Conservation (phyloP, 805 yeast genomes). For the Barnettozyma sp. region DNA sequence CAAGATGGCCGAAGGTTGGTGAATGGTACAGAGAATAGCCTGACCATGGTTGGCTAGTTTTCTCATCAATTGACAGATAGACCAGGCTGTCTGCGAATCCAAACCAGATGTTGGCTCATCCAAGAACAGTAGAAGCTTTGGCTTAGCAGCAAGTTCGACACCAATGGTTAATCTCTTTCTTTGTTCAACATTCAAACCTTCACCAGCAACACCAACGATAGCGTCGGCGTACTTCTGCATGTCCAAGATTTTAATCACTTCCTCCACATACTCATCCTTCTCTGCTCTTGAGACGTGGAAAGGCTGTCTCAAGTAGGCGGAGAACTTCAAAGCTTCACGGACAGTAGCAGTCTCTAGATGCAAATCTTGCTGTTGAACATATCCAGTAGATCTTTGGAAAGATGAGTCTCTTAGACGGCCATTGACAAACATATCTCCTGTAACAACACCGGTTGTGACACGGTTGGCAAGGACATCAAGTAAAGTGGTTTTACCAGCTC, state of each 20-base stretch:
- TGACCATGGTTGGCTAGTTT: conserved; percentile 54
- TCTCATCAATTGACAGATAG: conserved; percentile 53
- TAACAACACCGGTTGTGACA: conserved; percentile 60
- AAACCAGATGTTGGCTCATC: conserved; percentile 68
- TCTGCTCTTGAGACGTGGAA: conserved; percentile 41
- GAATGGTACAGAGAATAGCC: conserved; percentile 68
- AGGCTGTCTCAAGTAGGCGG: conserved; percentile 66
- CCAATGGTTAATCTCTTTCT: conserved; percentile 61
- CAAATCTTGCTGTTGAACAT: conserved; percentile 72
- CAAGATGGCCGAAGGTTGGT: conserved; percentile 78
- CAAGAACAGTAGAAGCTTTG: conserved; percentile 49
- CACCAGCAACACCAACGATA: conserved; percentile 67
- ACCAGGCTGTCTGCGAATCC: conserved; percentile 64
- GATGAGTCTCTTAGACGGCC: conserved; percentile 54
- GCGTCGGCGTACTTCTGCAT: conserved; percentile 65
- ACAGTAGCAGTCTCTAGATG: conserved; percentile 62
- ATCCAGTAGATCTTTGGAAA: conserved; percentile 48
- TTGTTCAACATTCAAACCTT: conserved; percentile 58
- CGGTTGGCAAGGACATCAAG: conserved; percentile 66
- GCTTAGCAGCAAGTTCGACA: conserved; percentile 61
- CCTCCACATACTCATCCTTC: conserved; percentile 59
- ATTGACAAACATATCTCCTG: conserved; percentile 61
- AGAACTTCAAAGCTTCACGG: conserved; percentile 63
- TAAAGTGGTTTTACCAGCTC: conserved; percentile 77
- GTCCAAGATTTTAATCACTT: conserved; percentile 54